Evolutionary conservation across 179 eudicot species (phyloP), one percentile per base, ranked within the genome.

Genomic region (Spergularia azorica): DNA sequence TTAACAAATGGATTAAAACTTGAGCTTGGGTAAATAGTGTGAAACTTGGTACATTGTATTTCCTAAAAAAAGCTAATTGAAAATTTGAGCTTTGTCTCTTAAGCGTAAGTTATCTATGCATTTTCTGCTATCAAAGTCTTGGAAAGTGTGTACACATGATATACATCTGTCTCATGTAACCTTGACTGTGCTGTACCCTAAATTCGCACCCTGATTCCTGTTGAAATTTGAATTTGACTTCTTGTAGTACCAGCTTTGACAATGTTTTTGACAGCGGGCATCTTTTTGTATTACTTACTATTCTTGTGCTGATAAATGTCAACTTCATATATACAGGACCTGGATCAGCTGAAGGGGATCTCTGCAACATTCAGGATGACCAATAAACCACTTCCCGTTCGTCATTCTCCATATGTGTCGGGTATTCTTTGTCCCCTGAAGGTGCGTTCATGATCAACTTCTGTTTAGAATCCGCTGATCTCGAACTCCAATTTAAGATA

Each of bases 311-410:
- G 55, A 73, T 63, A 57, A 10, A 43, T 63, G 14, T 17, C 6
- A 51, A 46, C 76, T 63, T 69, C 39, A 66, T 55, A 41, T 52
- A 55, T 81, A 74, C 82, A 94, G 99, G 99, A 89, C 83, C 86
- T 96, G 85, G 86, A 81, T 79, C 99, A 96, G 62, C 75, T 96
- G 81, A 92, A 91, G 79, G 99, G 98, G 59, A 90, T 96, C 75
- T 88, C 92, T 72, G 93, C 99, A 38, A 86, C 98, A 41, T 96
- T 84, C 86, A 87, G 99, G 91, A 89, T 96, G 94, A 90, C 95
- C 73, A 94, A 96, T 81, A 96, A 89, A 86, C 99, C 99, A 73
- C 90, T 80, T 75, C 98, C 99, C 68, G 91, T 85, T 63, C 84
- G 94, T 74, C 98, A 96, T 89, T 96, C 97, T 51, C 90, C 87